phyloP scores from a whole-genome alignment of 1,284 basidiomycete genomes.

The Rhodotorula sp. region DNA sequence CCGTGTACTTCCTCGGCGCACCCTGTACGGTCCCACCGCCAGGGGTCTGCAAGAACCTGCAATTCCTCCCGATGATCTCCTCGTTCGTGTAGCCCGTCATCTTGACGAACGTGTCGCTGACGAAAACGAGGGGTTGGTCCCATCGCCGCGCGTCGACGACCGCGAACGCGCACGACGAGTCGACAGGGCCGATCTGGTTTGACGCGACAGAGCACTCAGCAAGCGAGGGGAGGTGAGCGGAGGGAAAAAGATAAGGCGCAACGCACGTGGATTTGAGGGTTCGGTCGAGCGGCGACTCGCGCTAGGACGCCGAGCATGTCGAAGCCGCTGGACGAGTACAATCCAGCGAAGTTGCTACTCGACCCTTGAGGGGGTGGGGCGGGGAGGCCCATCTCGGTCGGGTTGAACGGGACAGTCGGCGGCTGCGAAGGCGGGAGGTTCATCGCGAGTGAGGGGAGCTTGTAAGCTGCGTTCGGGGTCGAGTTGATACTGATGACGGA shows the following conservation, averaged over 20 bases:
- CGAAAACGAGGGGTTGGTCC: slow-evolving; percentile 84
- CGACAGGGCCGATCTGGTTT: slow-evolving; percentile 74
- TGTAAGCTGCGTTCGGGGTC: slow-evolving; percentile 33
- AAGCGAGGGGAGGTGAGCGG: neutral
- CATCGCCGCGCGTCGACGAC: slow-evolving; percentile 77
- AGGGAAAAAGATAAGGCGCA: too few species aligned
- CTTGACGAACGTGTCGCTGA: slow-evolving; percentile 71
- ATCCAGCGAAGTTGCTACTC: slow-evolving; percentile 45
- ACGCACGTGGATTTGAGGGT: slow-evolving; percentile 61
- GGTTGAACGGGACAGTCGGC: slow-evolving; percentile 33
- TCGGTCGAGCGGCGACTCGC: slow-evolving; percentile 68
- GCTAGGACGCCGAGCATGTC: slow-evolving; percentile 80
- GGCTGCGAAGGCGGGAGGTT: slow-evolving; percentile 25
- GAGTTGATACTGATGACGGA: slow-evolving; percentile 44
- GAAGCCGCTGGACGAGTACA: slow-evolving; percentile 85
- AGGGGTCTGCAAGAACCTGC: slow-evolving; percentile 67
- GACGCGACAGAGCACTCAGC: neutral
- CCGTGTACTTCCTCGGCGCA: slow-evolving; percentile 64
- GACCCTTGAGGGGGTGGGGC: slow-evolving; percentile 27
- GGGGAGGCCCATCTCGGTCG: slow-evolving; percentile 35
- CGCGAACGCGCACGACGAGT: slow-evolving; percentile 83
- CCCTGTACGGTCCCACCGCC: slow-evolving; percentile 61
- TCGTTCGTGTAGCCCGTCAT: slow-evolving; percentile 78
- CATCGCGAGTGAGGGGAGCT: slow-evolving; percentile 27
- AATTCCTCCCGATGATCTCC: slow-evolving; percentile 84